Conservation (phyloP, 2,329 filamentous ascomycete species). For the Didymella arachidicola region DNA sequence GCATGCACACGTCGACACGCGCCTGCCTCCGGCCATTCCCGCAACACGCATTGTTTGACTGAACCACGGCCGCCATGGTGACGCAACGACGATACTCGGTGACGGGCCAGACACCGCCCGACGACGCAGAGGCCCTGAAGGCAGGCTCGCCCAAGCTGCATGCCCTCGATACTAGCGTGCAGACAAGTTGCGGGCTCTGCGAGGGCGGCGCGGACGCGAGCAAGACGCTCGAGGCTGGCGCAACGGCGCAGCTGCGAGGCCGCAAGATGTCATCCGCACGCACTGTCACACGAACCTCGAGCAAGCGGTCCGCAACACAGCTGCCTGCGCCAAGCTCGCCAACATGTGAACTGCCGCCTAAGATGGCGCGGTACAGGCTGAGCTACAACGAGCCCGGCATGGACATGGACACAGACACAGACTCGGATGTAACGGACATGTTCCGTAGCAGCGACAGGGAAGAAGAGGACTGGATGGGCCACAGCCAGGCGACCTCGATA, state of each 20-base stretch:
- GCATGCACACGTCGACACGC: conserved; percentile 24
- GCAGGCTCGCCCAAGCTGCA: conserved; percentile 47
- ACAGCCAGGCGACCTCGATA: conserved; percentile 31
- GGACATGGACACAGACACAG: conserved; percentile 34
- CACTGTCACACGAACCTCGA: conserved; percentile 40
- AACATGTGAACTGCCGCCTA: conserved; percentile 44
- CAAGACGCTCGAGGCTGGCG: conserved; percentile 24
- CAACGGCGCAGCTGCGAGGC: conserved; percentile 32
- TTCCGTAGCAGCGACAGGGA: conserved; percentile 27
- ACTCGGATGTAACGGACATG: conserved; percentile 30
- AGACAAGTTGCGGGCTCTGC: conserved; percentile 44
- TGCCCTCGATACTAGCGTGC: conserved; percentile 47
- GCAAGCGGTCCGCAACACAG: conserved; percentile 49
- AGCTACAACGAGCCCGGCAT: conserved; percentile 28
- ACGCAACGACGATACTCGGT: conserved; percentile 50
- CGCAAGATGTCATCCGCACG: conserved; percentile 38
- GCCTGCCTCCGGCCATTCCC: conserved; percentile 9
- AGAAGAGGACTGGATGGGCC: conserved; percentile 29
- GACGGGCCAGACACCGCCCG: conserved; percentile 48
- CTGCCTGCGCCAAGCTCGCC: conserved; percentile 48
- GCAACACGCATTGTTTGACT: conserved; percentile 4
- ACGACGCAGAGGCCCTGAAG: conserved; percentile 44
- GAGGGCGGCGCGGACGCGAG: conserved; percentile 30
- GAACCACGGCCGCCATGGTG: conserved; percentile 30
- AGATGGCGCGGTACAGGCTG: conserved; percentile 43